Percentiles rank a stretch among this genome's conserved stretches.
Conservation (phyloP, 305 asterid species). For the Fraxinus angustifolia region DNA sequence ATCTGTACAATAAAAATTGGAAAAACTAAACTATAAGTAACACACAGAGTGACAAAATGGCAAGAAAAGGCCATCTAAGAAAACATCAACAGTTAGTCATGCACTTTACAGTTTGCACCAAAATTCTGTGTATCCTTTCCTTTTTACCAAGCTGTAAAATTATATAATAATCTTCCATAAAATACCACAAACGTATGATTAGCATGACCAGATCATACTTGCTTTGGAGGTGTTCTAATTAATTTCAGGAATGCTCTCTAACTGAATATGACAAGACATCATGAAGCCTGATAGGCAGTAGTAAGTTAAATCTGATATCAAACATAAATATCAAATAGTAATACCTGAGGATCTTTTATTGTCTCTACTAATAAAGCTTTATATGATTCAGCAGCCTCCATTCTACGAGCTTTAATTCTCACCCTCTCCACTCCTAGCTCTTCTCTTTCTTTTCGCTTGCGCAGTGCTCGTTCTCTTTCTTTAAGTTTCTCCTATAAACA, state of each 20-base stretch:
- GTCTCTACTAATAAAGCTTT: constrained; percentile 89
- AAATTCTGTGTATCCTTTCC: background rate
- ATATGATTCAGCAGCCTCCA: constrained; percentile 87
- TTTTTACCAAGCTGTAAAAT: background rate
- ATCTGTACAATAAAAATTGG: background rate
- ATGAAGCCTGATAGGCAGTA: background rate
- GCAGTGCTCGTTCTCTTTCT: constrained; percentile 85
- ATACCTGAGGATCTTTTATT: constrained; percentile 94
- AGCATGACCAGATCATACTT: background rate
- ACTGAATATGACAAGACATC: background rate
- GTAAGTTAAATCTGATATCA: background rate
- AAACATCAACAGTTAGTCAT: background rate
- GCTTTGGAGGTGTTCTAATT: background rate
- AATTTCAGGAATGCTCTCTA: constrained; percentile 1
- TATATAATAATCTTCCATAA: background rate
- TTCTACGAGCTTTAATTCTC: constrained; percentile 85
- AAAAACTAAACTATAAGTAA: background rate
- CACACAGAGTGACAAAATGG: background rate
- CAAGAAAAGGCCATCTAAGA: background rate
- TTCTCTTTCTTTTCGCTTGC: constrained; percentile 95
- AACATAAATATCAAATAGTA: background rate
- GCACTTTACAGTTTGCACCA: background rate
- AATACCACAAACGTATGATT: background rate
- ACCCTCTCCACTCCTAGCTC: constrained; percentile 99
- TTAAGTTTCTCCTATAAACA: constrained; percentile 72